Conservation (phyloP, 148 eudicot genomes). For the Chenopodium quinoa region DNA sequence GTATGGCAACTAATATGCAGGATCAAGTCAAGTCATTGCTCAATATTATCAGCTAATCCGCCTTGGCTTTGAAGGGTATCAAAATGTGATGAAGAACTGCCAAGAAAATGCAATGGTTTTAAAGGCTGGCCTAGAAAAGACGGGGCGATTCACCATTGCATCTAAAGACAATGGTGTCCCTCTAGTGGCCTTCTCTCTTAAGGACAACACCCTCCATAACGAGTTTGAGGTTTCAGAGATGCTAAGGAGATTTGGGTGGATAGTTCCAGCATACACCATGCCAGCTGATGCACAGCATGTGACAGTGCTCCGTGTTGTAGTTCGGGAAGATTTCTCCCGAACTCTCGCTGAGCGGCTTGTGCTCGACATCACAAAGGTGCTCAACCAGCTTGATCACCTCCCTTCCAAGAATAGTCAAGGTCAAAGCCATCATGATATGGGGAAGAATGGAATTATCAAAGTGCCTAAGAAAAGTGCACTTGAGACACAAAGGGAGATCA, state of each 20-base stretch:
- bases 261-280: constrained; percentile 31
- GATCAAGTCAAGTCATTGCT: constrained; percentile 43
- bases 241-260: constrained; percentile 25
- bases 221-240: constrained; percentile 26
- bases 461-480: constrained; percentile 19
- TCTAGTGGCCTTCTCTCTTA: constrained; percentile 29
- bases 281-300: constrained; percentile 26
- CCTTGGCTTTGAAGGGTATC: constrained; percentile 33
- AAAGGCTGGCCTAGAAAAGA: constrained; percentile 23
- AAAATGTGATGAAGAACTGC: constrained; percentile 22
- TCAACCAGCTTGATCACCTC: constrained; percentile 24
- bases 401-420: constrained; percentile 4
- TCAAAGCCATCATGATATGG: neutral
- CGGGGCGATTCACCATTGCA: constrained; percentile 21
- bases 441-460: neutral
- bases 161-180: constrained; percentile 32
- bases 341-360: constrained; percentile 22
- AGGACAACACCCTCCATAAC: constrained; percentile 8
- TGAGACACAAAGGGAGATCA: constrained; percentile 25
- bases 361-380: constrained; percentile 24
- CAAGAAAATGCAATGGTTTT: constrained; percentile 23
- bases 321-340: constrained; percentile 30
- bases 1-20: constrained; percentile 17
- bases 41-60: constrained; percentile 42
- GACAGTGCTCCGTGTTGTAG: constrained; percentile 30